Evolutionary conservation across 73 alveolate genomes (phyloP), one percentile per base, ranked within the genome.

Genomic region (Blepharisma stoltei): DNA sequence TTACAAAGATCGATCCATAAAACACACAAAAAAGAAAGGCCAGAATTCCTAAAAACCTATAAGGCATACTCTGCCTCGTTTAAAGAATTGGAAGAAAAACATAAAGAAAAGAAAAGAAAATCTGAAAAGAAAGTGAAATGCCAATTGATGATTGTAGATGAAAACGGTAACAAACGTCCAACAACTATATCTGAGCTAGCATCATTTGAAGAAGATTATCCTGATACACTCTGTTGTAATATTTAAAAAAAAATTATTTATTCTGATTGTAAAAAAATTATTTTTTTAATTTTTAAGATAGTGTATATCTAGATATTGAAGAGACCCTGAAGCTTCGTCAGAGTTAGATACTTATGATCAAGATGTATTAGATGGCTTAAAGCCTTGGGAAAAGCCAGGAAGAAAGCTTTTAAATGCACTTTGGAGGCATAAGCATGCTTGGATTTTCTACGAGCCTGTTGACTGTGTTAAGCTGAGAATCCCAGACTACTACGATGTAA

Each of bases 361-460:
- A 20, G 66, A 52, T 14, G 66, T 4, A 52, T 20, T 60, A 11
- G 76, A 60, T 11, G 76, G 21, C 14, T 11, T 11, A 25, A 60
- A 60, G 4, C 76, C 41, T 20, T 92, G 98, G 98, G 97, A 92
- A 50, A 92, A 90, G 71, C 86, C 88, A 25, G 98, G 96, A 27
- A 86, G 77, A 80, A 83, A 92, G 70, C 55, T 95, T 49, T 65
- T 95, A 81, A 76, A 79, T 49, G 83, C 85, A 27, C 82, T 95
- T 53, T 95, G 98, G 97, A 93, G 88, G 77, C 92, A 84, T n/a
- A 89, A 88, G 81, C 95, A 87, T 20, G 91, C 98, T 37, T 89
- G 90, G 81, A 71, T 93, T 49, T 95, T 95, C 85, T 93, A 94
- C 83, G 86, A 89, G 69, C 98, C 98, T 0, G 99, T 95, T 11